Evolutionary conservation across 2,329 filamentous ascomycete genomes (phyloP), one percentile per base, ranked within the genome.

Genomic region (Ceratocystis papillata): DNA sequence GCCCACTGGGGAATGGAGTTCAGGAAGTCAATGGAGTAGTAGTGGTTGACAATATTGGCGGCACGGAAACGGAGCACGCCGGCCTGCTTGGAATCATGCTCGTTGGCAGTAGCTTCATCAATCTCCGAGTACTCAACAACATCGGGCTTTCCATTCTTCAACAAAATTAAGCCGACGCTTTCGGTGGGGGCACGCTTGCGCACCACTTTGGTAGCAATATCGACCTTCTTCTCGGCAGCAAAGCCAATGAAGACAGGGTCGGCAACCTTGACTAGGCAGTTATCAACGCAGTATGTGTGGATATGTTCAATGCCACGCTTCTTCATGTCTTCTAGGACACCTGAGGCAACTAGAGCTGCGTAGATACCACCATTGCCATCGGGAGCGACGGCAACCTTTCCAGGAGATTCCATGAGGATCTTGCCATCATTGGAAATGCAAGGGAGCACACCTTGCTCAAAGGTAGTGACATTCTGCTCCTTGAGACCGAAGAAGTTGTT

Each of bases 101-200:
- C 93, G 77, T 95, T 90, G 67, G 93, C 89, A n/a, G 90, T 94
- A 69, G 85, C 87, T 70, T 84, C 78, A 79, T 95, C 89, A 72
- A 99, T 97, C 79, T 99, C 94, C 5, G 91, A 96, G 81, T 99
- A 99, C 79, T 99, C 94, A 65, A 99, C 93, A 2, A 99, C 94
- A 74, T 96, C 94, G 48, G 94, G 94, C 78, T 89, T 91, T 76
- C 92, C 92, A 76, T 97, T 95, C 83, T 96, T 96, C 73, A 88
- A 86, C 67, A 99, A 79, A 73, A 99, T 97, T 69, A 99, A 81
- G 59, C 94, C 94, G 46, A 99, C 94, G 1, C 91, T 91, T 79
- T 99, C 94, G 73, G 90, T 95, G 64, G 94, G 93, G 74, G 93
- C 89, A 72, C 94, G 91, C 85, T 99, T 99, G 72, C 94, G 90